Conservation (phyloP, 2,329 filamentous ascomycete genomes). For the Chaetothyriales sp. region DNA sequence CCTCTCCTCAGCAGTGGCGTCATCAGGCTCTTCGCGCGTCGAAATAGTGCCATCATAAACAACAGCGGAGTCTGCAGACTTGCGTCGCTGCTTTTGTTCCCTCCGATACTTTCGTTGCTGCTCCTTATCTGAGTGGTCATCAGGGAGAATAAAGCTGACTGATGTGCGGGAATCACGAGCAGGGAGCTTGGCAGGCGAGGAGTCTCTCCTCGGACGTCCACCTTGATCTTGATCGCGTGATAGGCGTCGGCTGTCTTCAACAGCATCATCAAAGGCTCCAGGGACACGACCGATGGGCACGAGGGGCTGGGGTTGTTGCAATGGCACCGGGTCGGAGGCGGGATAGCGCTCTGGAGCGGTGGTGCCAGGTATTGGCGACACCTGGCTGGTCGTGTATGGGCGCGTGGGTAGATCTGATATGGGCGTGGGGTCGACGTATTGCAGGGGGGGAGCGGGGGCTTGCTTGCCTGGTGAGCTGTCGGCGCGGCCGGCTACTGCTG, state of each 20-base stretch:
- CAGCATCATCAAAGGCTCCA: slow-evolving; percentile 9
- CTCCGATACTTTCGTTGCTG: slow-evolving; percentile 16
- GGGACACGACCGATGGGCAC: slow-evolving; percentile 45
- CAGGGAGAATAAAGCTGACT: slow-evolving; percentile 43
- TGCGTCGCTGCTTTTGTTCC: slow-evolving; percentile 14
- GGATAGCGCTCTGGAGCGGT: slow-evolving; percentile 4
- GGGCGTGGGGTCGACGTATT: slow-evolving; percentile 36
- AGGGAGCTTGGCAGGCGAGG: slow-evolving; percentile 8
- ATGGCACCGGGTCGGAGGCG: slow-evolving; percentile 32
- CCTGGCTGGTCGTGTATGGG: slow-evolving; percentile 14
- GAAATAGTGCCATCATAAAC: not conserved
- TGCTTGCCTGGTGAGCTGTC: not conserved
- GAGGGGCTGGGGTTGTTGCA: slow-evolving; percentile 77
- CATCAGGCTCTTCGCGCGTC: not conserved
- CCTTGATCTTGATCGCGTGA: not conserved
- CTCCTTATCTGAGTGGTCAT: slow-evolving; percentile 34
- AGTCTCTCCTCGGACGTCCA: slow-evolving; percentile 7
- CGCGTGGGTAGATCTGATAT: slow-evolving; percentile 21
- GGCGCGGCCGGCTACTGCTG: slow-evolving; percentile 27
- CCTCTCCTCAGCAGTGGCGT: not conserved
- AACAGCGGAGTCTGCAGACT: slow-evolving; percentile 3
- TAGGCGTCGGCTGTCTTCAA: not conserved
- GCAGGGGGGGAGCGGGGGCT: slow-evolving; percentile 39
- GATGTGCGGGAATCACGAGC: slow-evolving; percentile 32
- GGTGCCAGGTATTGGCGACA: not conserved